Evolutionary conservation across 345 rosid species (phyloP), one percentile per base, ranked within the genome.

Genomic region (Eucalyptus lansdowneana): DNA sequence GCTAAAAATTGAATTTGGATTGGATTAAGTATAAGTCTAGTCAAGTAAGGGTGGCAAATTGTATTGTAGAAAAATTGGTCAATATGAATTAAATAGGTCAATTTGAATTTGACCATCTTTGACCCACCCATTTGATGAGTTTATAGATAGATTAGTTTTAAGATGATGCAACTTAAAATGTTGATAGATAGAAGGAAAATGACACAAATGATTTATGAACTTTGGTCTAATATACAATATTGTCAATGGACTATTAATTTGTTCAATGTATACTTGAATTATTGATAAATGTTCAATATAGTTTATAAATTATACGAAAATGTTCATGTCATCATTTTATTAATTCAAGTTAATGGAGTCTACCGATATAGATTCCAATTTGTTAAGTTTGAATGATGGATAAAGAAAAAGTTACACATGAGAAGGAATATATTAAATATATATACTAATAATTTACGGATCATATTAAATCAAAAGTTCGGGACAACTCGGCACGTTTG

Each of bases 331-430:
- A n/a, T 14, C 17, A 1, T 65, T 65, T 8, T 4, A 3, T 27
- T 29, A 27, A 60, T 60, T 60, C 16, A 27, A 60, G 16, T 13
- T 62, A n/a, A 65, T 0, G 3, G 3, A 29, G 1, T 65, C 1
- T n/a, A 0, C 2, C 1, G 19, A 65, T 29, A 2, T 14, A 31
- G 37, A 2, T 14, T n/a, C 6, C 37, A 65, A 29, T 65, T 14
- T 65, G 1, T n/a, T 65, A n/a, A 14, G 76, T 65, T n/a, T 65
- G 37, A 65, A 65, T 15, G 19, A 65, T 65, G 37, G 19, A 14
- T 14, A 29, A 62, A 65, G 17, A 65, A 65, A 65, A 65, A 11
- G 69, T n/a, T 7, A 65, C 76, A 65, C 11, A n/a, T n/a, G 5
- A 3, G 3, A 31, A 69, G 6, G 22, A 5, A 16, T 69, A 31